phyloP scores from a whole-genome alignment of 306 rosid species.

The Lathyrus oleraceus region DNA sequence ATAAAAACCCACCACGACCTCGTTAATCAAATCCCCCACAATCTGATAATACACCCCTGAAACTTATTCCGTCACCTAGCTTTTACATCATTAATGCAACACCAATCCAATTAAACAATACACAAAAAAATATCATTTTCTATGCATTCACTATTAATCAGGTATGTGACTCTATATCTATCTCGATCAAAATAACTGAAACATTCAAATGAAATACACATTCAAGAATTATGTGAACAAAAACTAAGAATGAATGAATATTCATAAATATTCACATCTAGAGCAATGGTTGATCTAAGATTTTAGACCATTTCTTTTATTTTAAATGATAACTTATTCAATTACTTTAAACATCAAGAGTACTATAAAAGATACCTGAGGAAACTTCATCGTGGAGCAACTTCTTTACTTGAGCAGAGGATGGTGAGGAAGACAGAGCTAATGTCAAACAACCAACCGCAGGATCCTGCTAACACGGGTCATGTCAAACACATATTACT shows the following conservation, averaged over 20 bases:
- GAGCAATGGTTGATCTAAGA: neutral
- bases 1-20: neutral
- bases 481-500: slow-evolving; percentile 25
- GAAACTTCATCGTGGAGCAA: slow-evolving; percentile 67
- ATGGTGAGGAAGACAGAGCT: slow-evolving; percentile 70
- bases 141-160: neutral
- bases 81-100: neutral
- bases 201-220: slow-evolving; percentile 9
- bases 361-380: slow-evolving; percentile 47
- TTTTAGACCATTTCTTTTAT: neutral
- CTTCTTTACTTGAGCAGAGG: slow-evolving; percentile 63
- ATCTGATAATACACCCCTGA: neutral
- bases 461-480: slow-evolving; percentile 56
- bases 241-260: slow-evolving; percentile 23
- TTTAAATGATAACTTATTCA: slow-evolving; percentile 8
- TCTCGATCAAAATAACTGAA: neutral
- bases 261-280: neutral
- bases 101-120: neutral
- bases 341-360: slow-evolving; percentile 15
- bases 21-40: neutral
- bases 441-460: slow-evolving; percentile 77
- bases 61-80: neutral
- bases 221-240: neutral
- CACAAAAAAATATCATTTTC: neutral
- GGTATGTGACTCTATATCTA: neutral